Conservation (phyloP, 495 filamentous ascomycete genomes). For the Extremus antarcticus region DNA sequence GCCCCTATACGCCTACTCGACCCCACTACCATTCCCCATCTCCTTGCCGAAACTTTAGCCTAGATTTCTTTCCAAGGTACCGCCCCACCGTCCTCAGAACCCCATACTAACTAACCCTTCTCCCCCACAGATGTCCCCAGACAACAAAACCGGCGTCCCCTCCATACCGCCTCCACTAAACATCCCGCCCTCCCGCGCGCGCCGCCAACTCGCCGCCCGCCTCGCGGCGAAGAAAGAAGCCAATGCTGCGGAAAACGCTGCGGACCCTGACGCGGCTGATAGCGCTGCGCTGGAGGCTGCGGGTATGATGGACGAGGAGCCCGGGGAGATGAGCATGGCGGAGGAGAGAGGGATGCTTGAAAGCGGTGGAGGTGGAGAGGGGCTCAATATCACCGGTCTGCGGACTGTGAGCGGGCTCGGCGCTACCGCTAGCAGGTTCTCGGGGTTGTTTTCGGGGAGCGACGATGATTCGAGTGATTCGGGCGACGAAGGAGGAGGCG, state of each 20-base stretch:
- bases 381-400: constrained; percentile 13
- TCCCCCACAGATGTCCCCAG: not conserved
- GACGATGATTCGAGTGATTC: constrained; percentile 9
- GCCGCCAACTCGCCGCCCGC: constrained; percentile 71
- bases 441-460: constrained; percentile 9
- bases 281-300: constrained; percentile 9
- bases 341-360: not conserved
- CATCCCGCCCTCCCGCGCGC: constrained; percentile 73
- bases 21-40: not conserved
- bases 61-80: constrained; percentile 3
- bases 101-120: constrained; percentile 9
- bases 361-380: not conserved
- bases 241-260: constrained; percentile 2
- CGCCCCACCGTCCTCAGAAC: not conserved
- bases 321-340: constrained; percentile 3
- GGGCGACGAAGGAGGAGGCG: constrained; percentile 1
- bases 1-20: too few species aligned
- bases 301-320: not conserved
- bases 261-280: constrained; percentile 15
- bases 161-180: constrained; percentile 53
- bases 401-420: constrained; percentile 3
- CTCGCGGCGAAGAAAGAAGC: constrained; percentile 53
- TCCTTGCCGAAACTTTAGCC: too few species aligned
- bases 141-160: not conserved
- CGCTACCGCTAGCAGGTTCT: constrained; percentile 7